Base-by-base conservation (phyloP, 352 stramenopile species). In the Phytopythium delawarense region DNA sequence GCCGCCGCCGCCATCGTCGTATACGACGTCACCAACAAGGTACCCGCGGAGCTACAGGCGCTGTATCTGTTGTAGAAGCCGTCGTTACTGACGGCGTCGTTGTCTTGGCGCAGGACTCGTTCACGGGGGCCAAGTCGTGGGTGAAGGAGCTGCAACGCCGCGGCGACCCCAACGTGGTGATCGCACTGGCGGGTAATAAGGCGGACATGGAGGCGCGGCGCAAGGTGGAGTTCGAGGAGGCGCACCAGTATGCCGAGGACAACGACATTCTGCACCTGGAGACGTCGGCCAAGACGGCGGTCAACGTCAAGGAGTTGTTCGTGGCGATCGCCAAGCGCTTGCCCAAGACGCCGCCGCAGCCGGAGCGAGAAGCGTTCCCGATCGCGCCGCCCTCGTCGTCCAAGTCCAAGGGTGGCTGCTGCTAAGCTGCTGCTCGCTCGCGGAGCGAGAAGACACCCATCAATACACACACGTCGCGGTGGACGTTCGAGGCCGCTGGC, bases 251-350 rank as follows among this genome's bases (percentile, higher is more conserved):
- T 67, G 97, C 98, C 15, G 87, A 98, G 68, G 96, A 99, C 71
- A 99, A 99, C 73, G 94, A 97, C 59, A 98, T 99, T 72, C 79
- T 99, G 20, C 98, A 99, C 84, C 96, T 99, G 84, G 98, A 99
- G 69, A 99, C 97, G 49, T 99, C 95, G 7, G 98, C 98, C 44
- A 99, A 99, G 85, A 99, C 97, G 58, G 94, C 96, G 4, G 97
- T 97, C 63, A 99, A 99, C 76, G 98, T 99, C 37, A 98, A 99
- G 74, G 88, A 98, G 51, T 80, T 99, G 46, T 99, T 99, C 74
- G 91, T 99, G 16, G 96, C 98, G 60, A 99, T 99, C 63, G 87
- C 87, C 21, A 91, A 93, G 72, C 76, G 79, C 42, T 72, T 95
- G 60, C 87, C 87, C 7, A 93, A 95, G 78, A 92, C 88, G 61